Conservation (phyloP, 768 basidiomycete genomes). For the Rhodotorula babjevae region DNA sequence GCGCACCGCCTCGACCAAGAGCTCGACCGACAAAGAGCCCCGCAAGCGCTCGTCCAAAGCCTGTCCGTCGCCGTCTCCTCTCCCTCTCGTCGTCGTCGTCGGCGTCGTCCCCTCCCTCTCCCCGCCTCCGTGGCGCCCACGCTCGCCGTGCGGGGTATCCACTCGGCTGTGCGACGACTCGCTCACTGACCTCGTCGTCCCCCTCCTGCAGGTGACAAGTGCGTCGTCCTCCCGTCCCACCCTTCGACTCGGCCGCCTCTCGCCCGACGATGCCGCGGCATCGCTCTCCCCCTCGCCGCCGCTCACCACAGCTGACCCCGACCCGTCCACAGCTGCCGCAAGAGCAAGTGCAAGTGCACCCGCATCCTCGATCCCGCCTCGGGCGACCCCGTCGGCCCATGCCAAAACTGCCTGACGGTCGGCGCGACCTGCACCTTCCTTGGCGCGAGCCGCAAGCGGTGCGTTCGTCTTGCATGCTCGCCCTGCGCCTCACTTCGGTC, state of each 20-base stretch:
- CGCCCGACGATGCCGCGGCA: neutral
- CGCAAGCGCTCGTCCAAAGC: neutral
- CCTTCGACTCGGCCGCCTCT: no score
- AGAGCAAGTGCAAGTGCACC: slow-evolving; percentile 37
- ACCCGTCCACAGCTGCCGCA: slow-evolving; percentile 28
- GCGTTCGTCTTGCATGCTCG: neutral
- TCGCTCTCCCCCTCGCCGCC: neutral
- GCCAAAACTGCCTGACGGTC: slow-evolving; percentile 35
- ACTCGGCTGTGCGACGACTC: slow-evolving; percentile 10
- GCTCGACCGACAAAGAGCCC: neutral
- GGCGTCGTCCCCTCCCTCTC: no score
- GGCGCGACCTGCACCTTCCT: slow-evolving; percentile 41
- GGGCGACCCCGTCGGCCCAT: slow-evolving; percentile 26
- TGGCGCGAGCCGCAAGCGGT: slow-evolving; percentile 26
- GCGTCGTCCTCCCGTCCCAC: neutral
- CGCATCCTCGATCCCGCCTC: slow-evolving; percentile 29
- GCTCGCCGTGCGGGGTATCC: neutral
- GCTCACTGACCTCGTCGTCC: neutral
- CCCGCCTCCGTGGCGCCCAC: neutral
- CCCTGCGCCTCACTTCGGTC: no score
- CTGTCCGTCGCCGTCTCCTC: neutral
- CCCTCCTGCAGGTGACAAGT: neutral
- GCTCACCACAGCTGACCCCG: neutral
- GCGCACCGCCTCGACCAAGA: neutral
- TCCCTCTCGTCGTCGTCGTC: no score